Conservation (phyloP, 2,329 filamentous ascomycete genomes). For the Colletotrichum echinochloae region DNA sequence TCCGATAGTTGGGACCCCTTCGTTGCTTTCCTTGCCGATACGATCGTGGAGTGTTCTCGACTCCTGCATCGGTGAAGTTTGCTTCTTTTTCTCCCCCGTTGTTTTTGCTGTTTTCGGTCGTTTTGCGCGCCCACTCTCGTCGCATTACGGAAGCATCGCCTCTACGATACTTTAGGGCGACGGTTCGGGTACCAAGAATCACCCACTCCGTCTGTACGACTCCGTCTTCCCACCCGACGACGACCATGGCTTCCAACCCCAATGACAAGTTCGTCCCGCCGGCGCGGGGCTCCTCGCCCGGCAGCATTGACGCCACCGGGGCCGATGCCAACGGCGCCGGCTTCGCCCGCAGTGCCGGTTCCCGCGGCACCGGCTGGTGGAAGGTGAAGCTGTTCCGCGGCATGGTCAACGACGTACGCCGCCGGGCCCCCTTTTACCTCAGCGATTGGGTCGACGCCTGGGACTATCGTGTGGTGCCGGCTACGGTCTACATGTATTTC, state of each 20-base stretch:
- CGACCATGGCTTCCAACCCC: constrained; percentile 17
- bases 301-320: not conserved
- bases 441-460: constrained; percentile 90
- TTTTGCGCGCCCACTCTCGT: not conserved
- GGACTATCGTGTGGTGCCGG: constrained; percentile 90
- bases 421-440: constrained; percentile 80
- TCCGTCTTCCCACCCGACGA: not conserved
- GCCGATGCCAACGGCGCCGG: constrained; percentile 3
- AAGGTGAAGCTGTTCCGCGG: constrained; percentile 80
- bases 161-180: not conserved
- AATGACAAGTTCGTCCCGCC: constrained; percentile 30
- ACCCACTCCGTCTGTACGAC: not conserved
- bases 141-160: not conserved
- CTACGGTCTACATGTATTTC: constrained; percentile 95
- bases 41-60: not conserved
- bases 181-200: no score
- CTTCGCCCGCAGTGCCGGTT: constrained; percentile 10
- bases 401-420: constrained; percentile 82
- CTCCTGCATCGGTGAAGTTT: constrained; percentile 5
- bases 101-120: not conserved
- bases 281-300: constrained; percentile 6
- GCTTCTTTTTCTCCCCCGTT: constrained; percentile 1
- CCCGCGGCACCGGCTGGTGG: constrained; percentile 69
- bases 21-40: constrained; percentile 2
- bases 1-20: not conserved